These are phyloP conservation scores for Heritiera fomes DNA, from an alignment of 345 rosid genomes.

Conservation along the genomic window DNA sequence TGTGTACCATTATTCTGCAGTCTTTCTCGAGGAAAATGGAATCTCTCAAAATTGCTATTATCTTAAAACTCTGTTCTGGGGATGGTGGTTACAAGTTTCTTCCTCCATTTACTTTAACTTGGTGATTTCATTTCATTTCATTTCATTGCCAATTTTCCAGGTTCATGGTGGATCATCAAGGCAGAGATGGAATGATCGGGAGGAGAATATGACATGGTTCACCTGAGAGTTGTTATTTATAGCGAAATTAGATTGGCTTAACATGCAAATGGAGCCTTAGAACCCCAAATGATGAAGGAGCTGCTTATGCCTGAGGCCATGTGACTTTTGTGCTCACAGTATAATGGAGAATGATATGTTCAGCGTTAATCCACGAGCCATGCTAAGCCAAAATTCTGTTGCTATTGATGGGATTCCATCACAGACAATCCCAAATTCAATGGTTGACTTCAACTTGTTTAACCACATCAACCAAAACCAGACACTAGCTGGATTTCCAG, in stretches of 20 bases:
- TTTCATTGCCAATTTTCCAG: conserved; percentile 21
- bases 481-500: conserved; percentile 28
- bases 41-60: background rate
- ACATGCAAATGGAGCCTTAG: background rate
- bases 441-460: conserved; percentile 33
- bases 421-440: conserved; percentile 27
- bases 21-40: background rate
- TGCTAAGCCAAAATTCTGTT: conserved; percentile 36
- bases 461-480: conserved; percentile 35
- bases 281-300: conserved; percentile 10
- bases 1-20: conserved; percentile 3
- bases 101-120: background rate
- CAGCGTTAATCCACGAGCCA: conserved; percentile 35
- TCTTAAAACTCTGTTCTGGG: background rate
- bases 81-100: background rate
- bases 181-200: conserved; percentile 23
- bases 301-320: conserved; percentile 11
- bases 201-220: background rate
- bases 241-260: background rate
- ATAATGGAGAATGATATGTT: conserved; percentile 53
- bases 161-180: conserved; percentile 25
- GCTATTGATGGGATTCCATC: conserved; percentile 34
- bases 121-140: background rate
- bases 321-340: background rate
- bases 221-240: background rate